A percentile compares a stretch with the other conserved stretches of the same genome.
Conservation (phyloP, 2,329 filamentous ascomycete genomes). For the Neofusicoccum kwambonambiense region DNA sequence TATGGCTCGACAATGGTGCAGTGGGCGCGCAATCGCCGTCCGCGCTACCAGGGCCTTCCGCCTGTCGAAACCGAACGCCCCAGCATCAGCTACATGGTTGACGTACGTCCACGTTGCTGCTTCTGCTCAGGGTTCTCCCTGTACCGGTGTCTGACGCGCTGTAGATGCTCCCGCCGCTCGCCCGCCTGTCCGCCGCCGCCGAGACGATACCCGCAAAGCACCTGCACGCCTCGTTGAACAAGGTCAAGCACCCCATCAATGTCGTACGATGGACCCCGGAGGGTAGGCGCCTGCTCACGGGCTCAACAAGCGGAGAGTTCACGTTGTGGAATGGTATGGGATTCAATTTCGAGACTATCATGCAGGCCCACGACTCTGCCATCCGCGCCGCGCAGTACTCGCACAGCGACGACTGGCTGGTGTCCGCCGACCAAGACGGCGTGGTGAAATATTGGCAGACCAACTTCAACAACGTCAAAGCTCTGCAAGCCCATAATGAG, state of each 20-base stretch:
- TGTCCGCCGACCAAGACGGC: constrained; percentile 93
- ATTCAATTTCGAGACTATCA: constrained; percentile 99
- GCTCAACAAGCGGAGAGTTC: constrained; percentile 94
- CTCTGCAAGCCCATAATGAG: constrained; percentile 85
- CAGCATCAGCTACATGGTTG: constrained; percentile 83
- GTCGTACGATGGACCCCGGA: constrained; percentile 98
- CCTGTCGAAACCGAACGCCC: constrained; percentile 78
- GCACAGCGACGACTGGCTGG: constrained; percentile 93
- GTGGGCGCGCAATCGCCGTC: constrained; percentile 82
- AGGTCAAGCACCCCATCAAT: constrained; percentile 96
- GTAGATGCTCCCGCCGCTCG: constrained; percentile 83
- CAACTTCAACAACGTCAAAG: constrained; percentile 98
- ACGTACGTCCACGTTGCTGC: constrained; percentile 57
- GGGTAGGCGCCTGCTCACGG: constrained; percentile 84
- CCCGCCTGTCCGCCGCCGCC: constrained; percentile 69
- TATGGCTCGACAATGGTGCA: constrained; percentile 87
- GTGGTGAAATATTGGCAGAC: constrained; percentile 98
- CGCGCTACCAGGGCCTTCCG: constrained; percentile 70
- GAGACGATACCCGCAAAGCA: constrained; percentile 93
- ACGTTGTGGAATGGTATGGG: constrained; percentile 98
- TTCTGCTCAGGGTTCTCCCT: no score
- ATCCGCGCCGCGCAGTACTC: constrained; percentile 85
- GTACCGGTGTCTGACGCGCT: neutral
- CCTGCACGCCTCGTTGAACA: constrained; percentile 96
- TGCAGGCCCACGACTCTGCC: constrained; percentile 91